Base-by-base conservation (phyloP, 1,139 yeast genomes). In the Yamadazyma dendronema region DNA sequence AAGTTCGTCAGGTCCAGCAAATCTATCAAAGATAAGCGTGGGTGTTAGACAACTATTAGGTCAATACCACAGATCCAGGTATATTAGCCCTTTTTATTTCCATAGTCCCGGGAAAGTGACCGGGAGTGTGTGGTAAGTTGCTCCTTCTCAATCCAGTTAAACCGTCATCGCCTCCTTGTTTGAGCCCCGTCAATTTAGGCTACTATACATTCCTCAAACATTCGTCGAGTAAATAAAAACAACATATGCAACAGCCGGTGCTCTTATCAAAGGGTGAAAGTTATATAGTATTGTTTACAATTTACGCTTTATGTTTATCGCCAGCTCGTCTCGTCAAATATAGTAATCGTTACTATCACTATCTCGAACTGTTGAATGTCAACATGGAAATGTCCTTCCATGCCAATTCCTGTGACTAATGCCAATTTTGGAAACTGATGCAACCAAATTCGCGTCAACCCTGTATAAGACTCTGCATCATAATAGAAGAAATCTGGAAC, bases 91-190 rank as follows among this genome's bases (percentile, higher is more conserved):
- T n/a, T n/a, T n/a, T n/a, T n/a, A n/a, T n/a, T n/a, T n/a, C n/a
- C n/a, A n/a, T n/a, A n/a, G n/a, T n/a, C n/a, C n/a, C n/a, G n/a
- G n/a, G n/a, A n/a, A n/a, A n/a, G n/a, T n/a, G n/a, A n/a, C n/a
- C n/a, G 8, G 22, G 22, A 19, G 22, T 19, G 22, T 19, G 9
- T 19, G 22, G 6, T 19, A 24, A 8, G 9, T 10, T 11, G 29
- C 29, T 4, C 6, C 11, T 26, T 12, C 29, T 26, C 11, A 26
- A 26, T 13, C 17, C 5, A 13, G 33, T 22, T 22, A 12, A 15
- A 29, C 16, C 25, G 21, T 30, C 39, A 36, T 36, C 39, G 39
- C 39, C 39, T 36, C 39, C 27, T 36, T 36, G 22, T 17, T 29
- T 31, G 38, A 35, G 38, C 38, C 38, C 38, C 19, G 12, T 14